Base-by-base conservation (phyloP, 306 rosid species). In the Oxytropis ochrocephala region DNA sequence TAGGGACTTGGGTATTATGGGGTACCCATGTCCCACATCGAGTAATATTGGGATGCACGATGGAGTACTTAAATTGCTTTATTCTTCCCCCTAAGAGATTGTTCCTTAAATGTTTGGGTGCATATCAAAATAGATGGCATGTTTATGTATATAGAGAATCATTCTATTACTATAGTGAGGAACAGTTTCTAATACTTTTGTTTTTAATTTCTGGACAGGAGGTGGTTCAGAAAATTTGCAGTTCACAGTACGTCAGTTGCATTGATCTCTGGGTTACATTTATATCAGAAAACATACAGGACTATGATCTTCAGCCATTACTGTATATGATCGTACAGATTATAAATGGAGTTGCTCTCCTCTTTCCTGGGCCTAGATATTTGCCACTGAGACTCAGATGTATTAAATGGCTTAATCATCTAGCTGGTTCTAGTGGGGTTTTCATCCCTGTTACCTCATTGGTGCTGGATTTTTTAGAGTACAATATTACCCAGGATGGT, bases 301-400 rank as follows among this genome's bases (percentile, higher is more conserved):
- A 88, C 48, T 77, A 78, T 79, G 92, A 91, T 87, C 89, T 94
- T 64, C 97, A 88, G 68, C 76, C 88, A 8, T 70, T 83, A 74
- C 82, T 89, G 64, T 91, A 67, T 77, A 75, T 74, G 75, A 58
- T 87, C 35, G 78, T 85, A 49, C 96, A 91, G 80, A 87, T 94
- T 77, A 77, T 87, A 84, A 87, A 85, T 69, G 99, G 96, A 68
- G 75, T 94, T 77, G 87, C 88, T 61, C 68, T 80, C 50, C 67
- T 94, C 79, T 94, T 91, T 84, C 84, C 88, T 33, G 97, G 99
- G 52, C 95, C 96, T 49, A 94, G 97, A 87, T 94, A 94, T 85
- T 84, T 94, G 75, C 99, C 99, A 27, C 79, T 88, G 58, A 88
- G 95, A 84, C 69, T 91, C 70, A 85, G 82, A 81, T 94, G 97